Base-by-base conservation (phyloP, 169 alveolate genomes). In the Plasmodium chabaudi region DNA sequence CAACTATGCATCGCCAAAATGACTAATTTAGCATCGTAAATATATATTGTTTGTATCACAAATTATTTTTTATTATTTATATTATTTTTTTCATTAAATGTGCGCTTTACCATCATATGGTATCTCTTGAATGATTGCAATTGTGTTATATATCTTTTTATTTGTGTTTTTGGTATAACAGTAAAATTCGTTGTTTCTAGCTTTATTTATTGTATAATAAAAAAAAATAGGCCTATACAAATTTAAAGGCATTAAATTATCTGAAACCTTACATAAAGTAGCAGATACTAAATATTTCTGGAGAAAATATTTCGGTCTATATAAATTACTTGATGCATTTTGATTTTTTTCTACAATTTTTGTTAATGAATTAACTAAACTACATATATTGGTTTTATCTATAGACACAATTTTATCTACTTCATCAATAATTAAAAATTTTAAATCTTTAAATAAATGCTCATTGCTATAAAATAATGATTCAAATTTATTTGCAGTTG, bases 341-440 rank as follows among this genome's bases (percentile, higher is more conserved):
- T 82, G 70, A 53, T 65, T 17, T 46, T 82, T 65, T 60, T 65
- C 72, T 15, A 82, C 90, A 53, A 82, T 53, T 47, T 53, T 15
- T 44, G 90, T 65, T 67, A 82, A 70, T 5, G 84, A 65, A 17
- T 82, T 82, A 4, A 67, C 90, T 56, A 82, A 42, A 53, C 44
- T 67, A 60, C 51, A 51, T 53, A 82, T 82, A 49, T 82, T 82
- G 34, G 60, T 19, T 17, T 55, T 53, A 19, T 17, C 39, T 13
- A 55, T 55, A 25, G 92, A 69, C 56, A 92, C 23, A 7, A 92
- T 59, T 53, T 77, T 87, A 53, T 92, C 94, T 34, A 92, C 92
- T 59, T 92, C 94, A 64, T 92, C 94, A 55, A 92, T 70, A 68
- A 92, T 49, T 23, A 92, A 57, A 77, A 87, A 92, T 55, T 70